Conservation (phyloP, 2,329 filamentous ascomycete genomes). For the Corynespora cassiicola region DNA sequence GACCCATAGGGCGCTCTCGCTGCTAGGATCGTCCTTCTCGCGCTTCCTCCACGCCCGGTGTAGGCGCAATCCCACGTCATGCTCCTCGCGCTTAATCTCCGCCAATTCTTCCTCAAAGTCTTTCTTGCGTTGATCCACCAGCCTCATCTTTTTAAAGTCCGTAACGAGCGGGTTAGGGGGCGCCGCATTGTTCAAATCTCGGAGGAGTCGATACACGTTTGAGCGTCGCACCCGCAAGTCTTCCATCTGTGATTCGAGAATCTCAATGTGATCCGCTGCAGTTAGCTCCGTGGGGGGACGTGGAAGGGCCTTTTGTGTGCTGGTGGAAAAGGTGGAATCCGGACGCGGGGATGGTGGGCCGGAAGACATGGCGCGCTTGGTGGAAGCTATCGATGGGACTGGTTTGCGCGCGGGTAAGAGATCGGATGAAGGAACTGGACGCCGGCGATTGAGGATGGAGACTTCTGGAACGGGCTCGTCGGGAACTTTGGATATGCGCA, state of each 20-base stretch:
- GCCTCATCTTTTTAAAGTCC: conserved; percentile 40
- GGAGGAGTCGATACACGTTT: conserved; percentile 45
- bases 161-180: conserved; percentile 47
- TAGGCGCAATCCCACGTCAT: conserved; percentile 48
- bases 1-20: conserved; percentile 46
- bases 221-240: conserved; percentile 44
- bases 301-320: conserved; percentile 45
- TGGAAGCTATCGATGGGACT: conserved; percentile 22
- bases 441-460: conserved; percentile 39
- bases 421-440: conserved; percentile 34
- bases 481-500: conserved; percentile 19
- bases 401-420: conserved; percentile 34
- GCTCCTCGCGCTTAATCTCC: conserved; percentile 45
- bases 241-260: conserved; percentile 47
- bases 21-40: conserved; percentile 44
- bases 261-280: conserved; percentile 43
- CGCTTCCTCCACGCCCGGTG: conserved; percentile 48
- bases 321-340: conserved; percentile 32
- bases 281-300: conserved; percentile 41
- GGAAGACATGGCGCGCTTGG: conserved; percentile 16
- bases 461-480: conserved; percentile 33
- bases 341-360: conserved; percentile 29
- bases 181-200: conserved; percentile 41
- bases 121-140: conserved; percentile 43
- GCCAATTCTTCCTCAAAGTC: conserved; percentile 45